Percentiles rank a stretch among this genome's conserved stretches.
Evolutionary conservation across 805 yeast species (phyloP).

Genomic region (Ogataea haglerorum): DNA sequence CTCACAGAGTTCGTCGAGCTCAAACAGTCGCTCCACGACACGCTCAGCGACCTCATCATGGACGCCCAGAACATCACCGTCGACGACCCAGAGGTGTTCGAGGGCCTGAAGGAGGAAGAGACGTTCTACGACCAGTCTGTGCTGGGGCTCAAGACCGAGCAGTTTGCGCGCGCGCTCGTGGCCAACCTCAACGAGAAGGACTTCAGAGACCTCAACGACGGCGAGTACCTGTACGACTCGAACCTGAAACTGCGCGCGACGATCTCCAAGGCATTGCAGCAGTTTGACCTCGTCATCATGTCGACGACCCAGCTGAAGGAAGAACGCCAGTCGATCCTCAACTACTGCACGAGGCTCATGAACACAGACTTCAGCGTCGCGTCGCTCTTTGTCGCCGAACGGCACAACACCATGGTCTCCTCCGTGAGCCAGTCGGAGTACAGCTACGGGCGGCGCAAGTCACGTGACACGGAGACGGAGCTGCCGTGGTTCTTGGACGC

Average conservation of each 20-base stretch:
- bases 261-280: conserved; percentile 35
- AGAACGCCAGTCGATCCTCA: conserved; percentile 65
- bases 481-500: conserved; percentile 72
- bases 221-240: conserved; percentile 29
- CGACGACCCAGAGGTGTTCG: conserved; percentile 72
- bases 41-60: conserved; percentile 55
- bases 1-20: conserved; percentile 68
- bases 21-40: conserved; percentile 70
- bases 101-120: conserved; percentile 58
- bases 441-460: conserved; percentile 35
- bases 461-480: conserved; percentile 38
- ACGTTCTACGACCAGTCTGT: conserved; percentile 38
- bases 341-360: conserved; percentile 75
- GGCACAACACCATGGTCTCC: conserved; percentile 35
- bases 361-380: conserved; percentile 66
- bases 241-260: conserved; percentile 34
- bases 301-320: conserved; percentile 59
- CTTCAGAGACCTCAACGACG: conserved; percentile 33
- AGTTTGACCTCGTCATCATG: conserved; percentile 34
- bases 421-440: conserved; percentile 27
- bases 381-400: conserved; percentile 45
- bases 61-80: conserved; percentile 67
- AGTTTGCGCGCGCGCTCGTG: conserved; percentile 46
- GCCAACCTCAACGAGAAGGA: conserved; percentile 41
- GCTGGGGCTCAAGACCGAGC: conserved; percentile 42